Conservation (phyloP, 352 stramenopile genomes). For the Globisporangium viniferum region DNA sequence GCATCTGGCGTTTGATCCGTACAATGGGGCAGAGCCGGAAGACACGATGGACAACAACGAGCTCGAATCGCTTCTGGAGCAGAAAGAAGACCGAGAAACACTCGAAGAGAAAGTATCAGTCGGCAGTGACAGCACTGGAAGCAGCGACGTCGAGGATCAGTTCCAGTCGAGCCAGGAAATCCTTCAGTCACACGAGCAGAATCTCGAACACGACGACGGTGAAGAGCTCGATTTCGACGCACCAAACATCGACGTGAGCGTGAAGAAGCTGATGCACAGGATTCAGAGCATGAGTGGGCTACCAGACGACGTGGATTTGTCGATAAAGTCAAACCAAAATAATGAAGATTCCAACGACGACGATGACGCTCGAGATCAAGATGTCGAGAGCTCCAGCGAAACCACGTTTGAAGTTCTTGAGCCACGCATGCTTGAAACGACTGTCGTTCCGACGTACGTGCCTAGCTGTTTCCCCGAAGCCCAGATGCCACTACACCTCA, state of each 20-base stretch:
- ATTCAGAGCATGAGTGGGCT: slow-evolving; percentile 16
- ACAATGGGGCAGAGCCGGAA: slow-evolving; percentile 9
- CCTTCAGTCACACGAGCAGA: not conserved
- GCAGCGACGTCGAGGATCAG: not conserved
- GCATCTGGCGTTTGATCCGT: slow-evolving; percentile 19
- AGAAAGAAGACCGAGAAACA: slow-evolving; percentile 2
- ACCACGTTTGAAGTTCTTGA: slow-evolving; percentile 9
- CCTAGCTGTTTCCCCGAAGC: slow-evolving; percentile 24
- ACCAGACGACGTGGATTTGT: not conserved
- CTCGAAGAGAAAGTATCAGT: slow-evolving; percentile 10
- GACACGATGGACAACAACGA: slow-evolving; percentile 24
- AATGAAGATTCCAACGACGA: slow-evolving; percentile 16
- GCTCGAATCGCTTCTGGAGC: slow-evolving; percentile 18
- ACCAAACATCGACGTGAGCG: slow-evolving; percentile 14
- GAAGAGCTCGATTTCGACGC: slow-evolving; percentile 19
- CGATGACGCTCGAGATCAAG: slow-evolving; percentile 6
- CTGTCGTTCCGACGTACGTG: slow-evolving; percentile 10
- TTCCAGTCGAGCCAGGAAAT: not conserved
- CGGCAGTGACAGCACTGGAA: not conserved
- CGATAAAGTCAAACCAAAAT: slow-evolving; percentile 18
- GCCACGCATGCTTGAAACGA: slow-evolving; percentile 14
- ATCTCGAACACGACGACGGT: not conserved
- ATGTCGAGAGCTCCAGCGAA: not conserved
- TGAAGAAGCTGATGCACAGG: slow-evolving; percentile 19
- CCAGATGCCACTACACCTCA: slow-evolving; percentile 66